Evolutionary conservation across 2,329 filamentous ascomycete genomes (phyloP).

Genomic region (Helotiales sp.): DNA sequence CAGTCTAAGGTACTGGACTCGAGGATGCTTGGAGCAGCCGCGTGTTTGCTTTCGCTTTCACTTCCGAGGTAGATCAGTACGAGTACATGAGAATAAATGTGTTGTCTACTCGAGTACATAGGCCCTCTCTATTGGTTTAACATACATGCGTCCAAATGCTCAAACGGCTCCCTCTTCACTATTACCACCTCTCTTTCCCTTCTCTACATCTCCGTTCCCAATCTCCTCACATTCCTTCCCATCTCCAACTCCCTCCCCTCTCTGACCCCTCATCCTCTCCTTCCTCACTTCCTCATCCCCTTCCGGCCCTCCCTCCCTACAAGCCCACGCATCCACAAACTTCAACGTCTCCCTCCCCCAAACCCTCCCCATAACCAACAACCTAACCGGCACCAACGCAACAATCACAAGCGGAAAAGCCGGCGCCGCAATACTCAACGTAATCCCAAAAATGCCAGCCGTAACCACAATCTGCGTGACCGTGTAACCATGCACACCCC

Average conservation of each 20-base stretch:
- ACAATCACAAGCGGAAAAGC: constrained; percentile 69
- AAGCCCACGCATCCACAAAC: constrained; percentile 54
- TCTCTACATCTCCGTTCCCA: not conserved
- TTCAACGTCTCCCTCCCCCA: constrained; percentile 63
- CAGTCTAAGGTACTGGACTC: too few species aligned
- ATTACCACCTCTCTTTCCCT: too few species aligned
- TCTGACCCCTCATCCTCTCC: constrained; percentile 3
- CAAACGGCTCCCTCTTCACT: too few species aligned
- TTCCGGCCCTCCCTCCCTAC: constrained; percentile 58
- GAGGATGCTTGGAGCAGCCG: too few species aligned
- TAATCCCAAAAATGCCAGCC: constrained; percentile 65
- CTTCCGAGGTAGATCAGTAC: too few species aligned
- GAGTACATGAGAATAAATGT: too few species aligned
- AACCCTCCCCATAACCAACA: constrained; percentile 63
- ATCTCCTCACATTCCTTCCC: not conserved
- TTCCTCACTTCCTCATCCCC: constrained; percentile 50
- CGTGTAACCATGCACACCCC: constrained; percentile 63
- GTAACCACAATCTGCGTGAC: constrained; percentile 62
- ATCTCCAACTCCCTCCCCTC: not conserved
- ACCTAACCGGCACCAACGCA: constrained; percentile 64
- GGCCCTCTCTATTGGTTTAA: too few species aligned
- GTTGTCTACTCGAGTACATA: too few species aligned
- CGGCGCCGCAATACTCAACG: constrained; percentile 65
- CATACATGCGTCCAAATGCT: too few species aligned
- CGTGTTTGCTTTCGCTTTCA: too few species aligned